A percentile compares a stretch with the other conserved stretches of the same genome.
Conservation (phyloP, 139 green algal genomes). For the Desmodesmus armatus region DNA sequence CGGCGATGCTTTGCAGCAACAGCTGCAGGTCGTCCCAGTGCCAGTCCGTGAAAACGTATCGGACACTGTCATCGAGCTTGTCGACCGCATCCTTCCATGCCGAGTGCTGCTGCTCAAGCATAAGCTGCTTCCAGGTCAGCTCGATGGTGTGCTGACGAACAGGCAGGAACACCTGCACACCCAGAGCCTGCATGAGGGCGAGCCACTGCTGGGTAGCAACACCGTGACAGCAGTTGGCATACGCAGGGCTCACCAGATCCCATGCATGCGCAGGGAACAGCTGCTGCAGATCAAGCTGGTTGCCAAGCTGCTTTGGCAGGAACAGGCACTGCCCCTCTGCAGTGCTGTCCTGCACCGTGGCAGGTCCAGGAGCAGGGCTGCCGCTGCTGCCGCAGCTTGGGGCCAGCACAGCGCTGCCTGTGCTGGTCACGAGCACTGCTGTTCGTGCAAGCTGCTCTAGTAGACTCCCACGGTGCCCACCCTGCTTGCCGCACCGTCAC, state of each 20-base stretch:
- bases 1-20: neutral
- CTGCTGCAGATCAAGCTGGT: neutral
- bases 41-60: slow-evolving; percentile 1
- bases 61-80: neutral
- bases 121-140: slow-evolving; percentile 4
- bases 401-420: neutral
- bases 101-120: neutral
- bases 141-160: neutral
- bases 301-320: slow-evolving; percentile 4
- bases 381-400: neutral
- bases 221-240: neutral
- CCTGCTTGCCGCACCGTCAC: no score
- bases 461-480: neutral
- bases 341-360: neutral
- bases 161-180: neutral
- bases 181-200: neutral
- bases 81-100: slow-evolving; percentile 1
- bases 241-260: neutral
- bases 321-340: neutral
- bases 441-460: neutral
- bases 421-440: neutral
- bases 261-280: neutral
- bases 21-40: neutral
- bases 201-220: neutral
- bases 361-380: neutral